Base-by-base conservation (phyloP, 768 basidiomycete species). In the Boletus sp. region DNA sequence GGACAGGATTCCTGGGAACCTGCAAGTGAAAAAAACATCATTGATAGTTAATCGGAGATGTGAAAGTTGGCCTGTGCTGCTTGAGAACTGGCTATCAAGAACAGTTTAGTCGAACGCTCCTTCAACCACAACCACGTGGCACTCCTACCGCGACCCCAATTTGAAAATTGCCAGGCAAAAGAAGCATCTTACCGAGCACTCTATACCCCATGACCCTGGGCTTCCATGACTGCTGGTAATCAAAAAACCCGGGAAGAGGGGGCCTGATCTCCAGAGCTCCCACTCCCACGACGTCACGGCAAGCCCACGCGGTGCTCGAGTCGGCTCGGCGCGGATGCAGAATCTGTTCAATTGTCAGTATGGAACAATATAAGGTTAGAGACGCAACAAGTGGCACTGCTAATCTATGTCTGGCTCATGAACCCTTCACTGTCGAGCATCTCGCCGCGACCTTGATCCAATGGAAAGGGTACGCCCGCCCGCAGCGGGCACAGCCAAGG, bases 1-100 rank as follows among this genome's bases (percentile, higher is more conserved):
- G 46, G 50, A 18, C 39, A 41, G 30, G n/a, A 46, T 28, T 44
- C 46, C 55, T 63, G 57, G 56, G 67, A 67, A 57, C 28, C 35
- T 33, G 48, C 24, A n/a, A 41, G 48, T 41, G 36, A 30, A 46
- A 17, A 46, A n/a, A 32, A 20, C 24, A 36, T 7, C 11, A 40
- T 50, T n/a, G 15, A 17, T 47, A 44, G 35, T 39, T 39, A 39
- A 40, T 40, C 20, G 41, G 32, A 44, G 47, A 50, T 67, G 67
- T 61, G 67, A 64, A 58, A 44, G 5, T 18, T 32, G 44, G 10
- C 36, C 10, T 47, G 60, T 40, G 35, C 32, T 24, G 53, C 58
- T 60, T 60, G 65, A 57, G 55, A 67, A 64, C 14, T 41, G 17
- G 18, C 17, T 46, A 37, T 33, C 36, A 44, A 18, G 33, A 41